Percentiles rank a stretch among this genome's conserved stretches.
These are phyloP conservation scores for Fusarium hostae DNA, from an alignment of 2,329 filamentous ascomycete genomes.

Conservation along the genomic window DNA sequence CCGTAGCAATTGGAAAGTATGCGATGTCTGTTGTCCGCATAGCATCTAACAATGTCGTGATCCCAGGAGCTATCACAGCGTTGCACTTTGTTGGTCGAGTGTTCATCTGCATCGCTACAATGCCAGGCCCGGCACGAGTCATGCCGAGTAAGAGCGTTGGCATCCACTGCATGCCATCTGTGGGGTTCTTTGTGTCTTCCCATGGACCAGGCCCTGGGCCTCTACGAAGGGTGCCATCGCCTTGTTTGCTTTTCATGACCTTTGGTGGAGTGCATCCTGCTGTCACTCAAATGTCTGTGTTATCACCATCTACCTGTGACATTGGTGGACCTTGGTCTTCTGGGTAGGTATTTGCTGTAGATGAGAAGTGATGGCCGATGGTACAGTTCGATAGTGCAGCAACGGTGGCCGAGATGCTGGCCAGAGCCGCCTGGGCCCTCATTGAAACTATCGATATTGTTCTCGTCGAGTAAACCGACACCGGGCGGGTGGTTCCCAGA, in stretches of 20 bases:
- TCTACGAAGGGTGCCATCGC: conserved; percentile 1
- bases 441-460: conserved; percentile 5
- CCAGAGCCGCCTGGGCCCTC: conserved; percentile 5
- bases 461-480: conserved; percentile 10
- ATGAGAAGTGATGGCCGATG: background rate
- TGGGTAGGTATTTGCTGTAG: background rate
- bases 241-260: conserved; percentile 1
- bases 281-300: conserved; percentile 2
- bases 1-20: background rate
- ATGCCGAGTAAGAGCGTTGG: conserved; percentile 1
- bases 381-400: background rate
- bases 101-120: background rate
- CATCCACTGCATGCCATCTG: background rate
- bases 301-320: background rate
- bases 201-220: conserved; percentile 1
- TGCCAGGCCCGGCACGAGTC: conserved; percentile 5
- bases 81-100: background rate
- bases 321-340: background rate
- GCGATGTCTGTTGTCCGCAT: background rate
- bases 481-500: background rate
- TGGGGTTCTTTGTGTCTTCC: background rate
- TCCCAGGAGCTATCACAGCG: conserved; percentile 2
- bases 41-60: background rate
- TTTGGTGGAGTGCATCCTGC: background rate
- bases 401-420: background rate